Base-by-base conservation (phyloP, 306 rosid genomes). In the Corylus heterophylla region DNA sequence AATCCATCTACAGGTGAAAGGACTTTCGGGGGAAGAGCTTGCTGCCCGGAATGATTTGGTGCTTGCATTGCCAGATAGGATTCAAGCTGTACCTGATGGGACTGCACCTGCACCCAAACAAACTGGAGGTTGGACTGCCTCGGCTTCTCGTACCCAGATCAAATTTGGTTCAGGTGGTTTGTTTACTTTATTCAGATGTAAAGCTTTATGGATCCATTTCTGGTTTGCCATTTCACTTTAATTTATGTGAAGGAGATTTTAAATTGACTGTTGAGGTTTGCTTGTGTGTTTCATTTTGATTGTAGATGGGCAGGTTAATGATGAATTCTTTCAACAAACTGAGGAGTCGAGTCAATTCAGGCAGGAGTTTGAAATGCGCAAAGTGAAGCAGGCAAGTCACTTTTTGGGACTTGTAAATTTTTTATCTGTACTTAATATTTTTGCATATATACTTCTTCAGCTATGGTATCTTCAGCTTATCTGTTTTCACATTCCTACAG, bases 351-450 rank as follows among this genome's bases (percentile, higher is more conserved):
- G 90, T 72, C 88, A 83, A 79, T 96, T 96, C 83, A 91, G 91
- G 88, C 91, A 91, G 82, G 99, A 96, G 85, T 96, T 84, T 87
- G 99, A 96, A 88, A 93, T 91, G 99, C 93, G 99, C 54, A 90
- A 50, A 83, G 71, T 91, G 59, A 95, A 84, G 80, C 98, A 95
- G 97, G 98, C 80, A 80, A 87, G 87, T 73, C 75, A 62, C 71
- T 80, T 81, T 75, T 79, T 83, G 69, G 72, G 69, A 73, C 83
- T 78, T 37, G 54, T 70, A 22, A 42, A 12, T 51, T 76, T n/a
- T 59, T 52, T 69, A 61, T 49, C 14, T 39, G 14, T 9, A 18
- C 20, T 18, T 67, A n/a, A 8, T n/a, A 9, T 39, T 67, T n/a
- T 37, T 18, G 42, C 49, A 18, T 37, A 7, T 45, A 37, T 18